These are phyloP conservation scores for Thymus quinquecostatus DNA, from an alignment of 257 asterid species.

Conservation along the genomic window DNA sequence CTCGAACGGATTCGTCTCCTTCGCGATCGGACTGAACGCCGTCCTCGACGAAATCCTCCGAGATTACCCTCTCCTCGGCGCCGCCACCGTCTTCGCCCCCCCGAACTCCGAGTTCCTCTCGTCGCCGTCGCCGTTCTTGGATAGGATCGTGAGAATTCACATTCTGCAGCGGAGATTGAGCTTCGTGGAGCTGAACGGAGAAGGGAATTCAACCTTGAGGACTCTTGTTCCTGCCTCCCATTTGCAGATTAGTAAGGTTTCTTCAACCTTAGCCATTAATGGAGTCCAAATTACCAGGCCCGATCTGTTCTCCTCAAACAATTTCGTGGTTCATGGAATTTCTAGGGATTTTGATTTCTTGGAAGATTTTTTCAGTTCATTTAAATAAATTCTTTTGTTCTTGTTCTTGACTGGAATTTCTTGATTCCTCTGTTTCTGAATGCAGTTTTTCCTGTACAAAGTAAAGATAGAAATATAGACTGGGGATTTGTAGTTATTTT, in stretches of 20 bases:
- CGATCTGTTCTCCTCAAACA: constrained; percentile 43
- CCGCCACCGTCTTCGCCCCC: constrained; percentile 65
- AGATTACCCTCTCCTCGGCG: constrained; percentile 42
- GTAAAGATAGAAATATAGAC: not conserved
- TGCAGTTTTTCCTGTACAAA: not conserved
- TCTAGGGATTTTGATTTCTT: constrained; percentile 44
- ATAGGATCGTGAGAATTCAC: constrained; percentile 59
- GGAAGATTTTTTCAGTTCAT: constrained; percentile 32
- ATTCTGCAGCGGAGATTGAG: constrained; percentile 49
- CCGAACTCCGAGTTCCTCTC: constrained; percentile 54
- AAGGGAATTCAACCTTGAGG: constrained; percentile 36
- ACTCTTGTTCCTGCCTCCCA: constrained; percentile 47
- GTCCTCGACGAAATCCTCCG: constrained; percentile 51
- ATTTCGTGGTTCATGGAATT: constrained; percentile 63
- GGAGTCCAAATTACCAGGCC: constrained; percentile 58
- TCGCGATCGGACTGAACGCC: constrained; percentile 65
- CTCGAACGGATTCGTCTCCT: constrained; percentile 60
- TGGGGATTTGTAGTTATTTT: not conserved
- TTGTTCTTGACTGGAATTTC: not conserved
- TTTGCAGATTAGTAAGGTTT: constrained; percentile 36
- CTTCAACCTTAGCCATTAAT: constrained; percentile 37
- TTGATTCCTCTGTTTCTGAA: not conserved
- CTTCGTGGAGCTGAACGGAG: constrained; percentile 38
- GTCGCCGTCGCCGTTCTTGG: constrained; percentile 52
- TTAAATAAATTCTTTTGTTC: constrained; percentile 14